Evolutionary conservation across 495 filamentous ascomycete species (phyloP).

Genomic region (Cetradonia linearis): DNA sequence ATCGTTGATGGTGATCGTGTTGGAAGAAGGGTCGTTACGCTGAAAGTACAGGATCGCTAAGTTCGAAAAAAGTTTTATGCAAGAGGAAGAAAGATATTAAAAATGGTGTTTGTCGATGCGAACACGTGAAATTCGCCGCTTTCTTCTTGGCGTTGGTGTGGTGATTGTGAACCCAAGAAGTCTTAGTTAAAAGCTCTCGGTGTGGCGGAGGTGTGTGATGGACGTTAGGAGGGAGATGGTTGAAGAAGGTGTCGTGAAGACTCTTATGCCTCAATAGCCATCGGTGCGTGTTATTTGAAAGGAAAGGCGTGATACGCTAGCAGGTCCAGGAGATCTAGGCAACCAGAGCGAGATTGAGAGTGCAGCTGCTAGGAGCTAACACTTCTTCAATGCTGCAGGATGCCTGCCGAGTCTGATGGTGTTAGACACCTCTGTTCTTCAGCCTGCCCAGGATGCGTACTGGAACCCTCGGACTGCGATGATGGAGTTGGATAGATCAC

Average conservation of each 20-base stretch:
- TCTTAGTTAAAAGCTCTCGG: slow-evolving; percentile 18
- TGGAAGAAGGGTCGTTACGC: slow-evolving; percentile 19
- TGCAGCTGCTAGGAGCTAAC: background rate
- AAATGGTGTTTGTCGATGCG: slow-evolving; percentile 10
- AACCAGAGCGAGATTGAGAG: background rate
- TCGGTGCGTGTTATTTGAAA: background rate
- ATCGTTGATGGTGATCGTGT: slow-evolving; percentile 8
- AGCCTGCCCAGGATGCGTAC: background rate
- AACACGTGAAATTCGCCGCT: slow-evolving; percentile 4
- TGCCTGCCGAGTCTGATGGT: background rate
- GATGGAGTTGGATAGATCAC: background rate
- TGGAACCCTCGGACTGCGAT: background rate
- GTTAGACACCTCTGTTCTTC: slow-evolving; percentile 1
- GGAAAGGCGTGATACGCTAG: background rate
- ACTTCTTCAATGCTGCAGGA: background rate
- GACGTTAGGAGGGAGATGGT: background rate
- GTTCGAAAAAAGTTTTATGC: slow-evolving; percentile 2
- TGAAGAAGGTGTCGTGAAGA: slow-evolving; percentile 1
- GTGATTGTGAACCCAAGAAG: slow-evolving; percentile 12
- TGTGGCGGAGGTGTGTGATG: background rate
- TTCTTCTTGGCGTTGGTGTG: background rate
- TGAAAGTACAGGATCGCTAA: slow-evolving; percentile 20
- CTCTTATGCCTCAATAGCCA: slow-evolving; percentile 13
- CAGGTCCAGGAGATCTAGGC: background rate
- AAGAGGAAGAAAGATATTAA: background rate